Evolutionary conservation across 306 rosid genomes (phyloP).

Genomic region (cucumber (Cucumis sativus)): Cucumber_9930_V3 NC_026657.2:39646501-39647000

Average conservation of each 20-base stretch:
- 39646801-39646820: not conserved
- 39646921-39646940: not conserved
- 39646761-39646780: not conserved
- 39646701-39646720: not conserved
- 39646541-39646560: not conserved
- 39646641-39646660: conserved; percentile 24
- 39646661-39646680: not conserved
- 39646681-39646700: not conserved
- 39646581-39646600: conserved; percentile 19
- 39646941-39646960: not conserved
- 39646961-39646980: not conserved
- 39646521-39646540: not conserved
- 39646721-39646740: not conserved
- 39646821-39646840: not conserved
- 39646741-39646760: not conserved
- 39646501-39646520: not conserved
- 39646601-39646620: conserved; percentile 93
- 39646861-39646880: not conserved
- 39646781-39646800: not conserved
- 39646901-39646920: not conserved
- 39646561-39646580: not conserved
- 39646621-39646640: conserved; percentile 75
- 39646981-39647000: not conserved
- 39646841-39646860: not conserved
- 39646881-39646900: not conserved